Conservation (phyloP, 73 alveolate species). For the Uronychia binucleata region DNA sequence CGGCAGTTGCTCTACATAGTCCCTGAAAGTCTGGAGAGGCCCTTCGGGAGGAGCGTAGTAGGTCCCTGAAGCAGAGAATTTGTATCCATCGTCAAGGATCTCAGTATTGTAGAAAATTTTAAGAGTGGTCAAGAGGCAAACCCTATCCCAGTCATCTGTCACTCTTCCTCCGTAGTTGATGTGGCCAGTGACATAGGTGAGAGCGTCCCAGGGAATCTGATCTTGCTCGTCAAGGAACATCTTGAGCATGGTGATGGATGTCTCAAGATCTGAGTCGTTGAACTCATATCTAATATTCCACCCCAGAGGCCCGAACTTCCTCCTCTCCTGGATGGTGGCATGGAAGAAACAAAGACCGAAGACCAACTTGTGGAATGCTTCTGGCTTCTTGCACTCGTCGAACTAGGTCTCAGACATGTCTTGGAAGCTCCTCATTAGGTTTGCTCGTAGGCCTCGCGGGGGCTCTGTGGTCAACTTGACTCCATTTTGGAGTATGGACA, state of each 20-base stretch:
- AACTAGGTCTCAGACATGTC: conserved; percentile 94
- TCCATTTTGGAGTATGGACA: conserved; percentile 89
- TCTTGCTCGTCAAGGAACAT: conserved; percentile 96
- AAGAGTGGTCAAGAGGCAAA: conserved; percentile 84
- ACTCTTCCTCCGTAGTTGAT: conserved; percentile 99
- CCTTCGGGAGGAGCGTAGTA: conserved; percentile 85
- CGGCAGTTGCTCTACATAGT: conserved; percentile 85
- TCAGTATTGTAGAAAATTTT: conserved; percentile 76
- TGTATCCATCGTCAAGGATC: conserved; percentile 80
- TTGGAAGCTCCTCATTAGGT: conserved; percentile 91
- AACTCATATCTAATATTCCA: conserved; percentile 99
- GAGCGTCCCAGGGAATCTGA: conserved; percentile 98
- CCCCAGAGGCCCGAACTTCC: conserved; percentile 99
- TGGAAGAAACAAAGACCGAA: conserved; percentile 99
- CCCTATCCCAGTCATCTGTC: conserved; percentile 99
- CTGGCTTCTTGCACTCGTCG: conserved; percentile 72
- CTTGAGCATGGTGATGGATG: conserved; percentile 95
- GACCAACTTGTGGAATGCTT: conserved; percentile 93
- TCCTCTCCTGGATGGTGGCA: conserved; percentile 96
- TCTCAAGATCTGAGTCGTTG: conserved; percentile 99
- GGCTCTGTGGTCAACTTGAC: conserved; percentile 97
- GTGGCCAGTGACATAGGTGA: conserved; percentile 96
- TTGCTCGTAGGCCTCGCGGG: conserved; percentile 99
- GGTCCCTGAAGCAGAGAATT: conserved; percentile 82
- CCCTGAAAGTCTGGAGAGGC: conserved; percentile 82